Evolutionary conservation across 2,329 filamentous ascomycete genomes (phyloP).

Genomic region (Pleurostoma richardsiae): DNA sequence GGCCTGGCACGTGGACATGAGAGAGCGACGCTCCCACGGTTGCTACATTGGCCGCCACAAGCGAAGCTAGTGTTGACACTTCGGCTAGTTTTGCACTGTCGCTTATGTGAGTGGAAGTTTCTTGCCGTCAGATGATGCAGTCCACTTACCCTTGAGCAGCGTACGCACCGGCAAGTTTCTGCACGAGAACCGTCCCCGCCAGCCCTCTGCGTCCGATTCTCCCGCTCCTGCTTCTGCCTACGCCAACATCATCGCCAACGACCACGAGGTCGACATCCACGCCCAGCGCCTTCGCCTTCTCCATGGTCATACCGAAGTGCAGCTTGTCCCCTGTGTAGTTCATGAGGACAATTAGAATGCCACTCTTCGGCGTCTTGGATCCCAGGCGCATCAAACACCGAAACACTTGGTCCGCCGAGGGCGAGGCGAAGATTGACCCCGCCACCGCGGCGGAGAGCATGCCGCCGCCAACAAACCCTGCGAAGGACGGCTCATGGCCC

Average conservation of each 20-base stretch:
- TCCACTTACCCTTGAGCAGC: conserved; percentile 26
- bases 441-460: conserved; percentile 58
- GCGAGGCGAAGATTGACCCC: conserved; percentile 63
- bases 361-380: conserved; percentile 37
- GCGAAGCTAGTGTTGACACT: conserved; percentile 30
- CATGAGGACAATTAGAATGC: conserved; percentile 62
- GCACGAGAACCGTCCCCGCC: conserved; percentile 59
- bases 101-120: neutral
- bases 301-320: conserved; percentile 63
- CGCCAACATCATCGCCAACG: conserved; percentile 61
- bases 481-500: conserved; percentile 55
- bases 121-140: neutral
- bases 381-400: conserved; percentile 52
- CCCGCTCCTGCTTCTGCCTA: conserved; percentile 54
- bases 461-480: conserved; percentile 59
- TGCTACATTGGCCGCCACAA: conserved; percentile 41
- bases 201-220: conserved; percentile 64
- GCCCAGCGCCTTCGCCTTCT: conserved; percentile 59
- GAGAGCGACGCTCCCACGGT: conserved; percentile 46
- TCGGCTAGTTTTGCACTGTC: conserved; percentile 30
- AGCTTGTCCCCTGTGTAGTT: conserved; percentile 60
- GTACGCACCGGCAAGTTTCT: conserved; percentile 61
- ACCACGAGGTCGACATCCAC: conserved; percentile 61
- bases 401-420: conserved; percentile 57
- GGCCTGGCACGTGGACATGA: conserved; percentile 51